Evolutionary conservation across 2,329 filamentous ascomycete species (phyloP).

Genomic region (Colletotrichum scovillei): DNA sequence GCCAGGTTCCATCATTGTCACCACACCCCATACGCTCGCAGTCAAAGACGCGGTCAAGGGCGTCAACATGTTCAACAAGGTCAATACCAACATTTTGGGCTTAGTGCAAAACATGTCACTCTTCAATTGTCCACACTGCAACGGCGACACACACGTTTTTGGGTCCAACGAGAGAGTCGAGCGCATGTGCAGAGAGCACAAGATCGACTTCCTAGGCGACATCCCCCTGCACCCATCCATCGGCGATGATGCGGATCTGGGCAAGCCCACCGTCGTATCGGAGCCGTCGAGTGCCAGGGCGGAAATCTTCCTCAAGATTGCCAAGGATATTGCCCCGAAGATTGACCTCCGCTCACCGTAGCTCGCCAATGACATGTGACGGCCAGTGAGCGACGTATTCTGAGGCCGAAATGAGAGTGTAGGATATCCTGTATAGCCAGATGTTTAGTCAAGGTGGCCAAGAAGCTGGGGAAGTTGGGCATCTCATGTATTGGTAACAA

Average conservation of each 20-base stretch:
- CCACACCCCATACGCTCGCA: slow-evolving; percentile 92
- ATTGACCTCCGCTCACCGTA: slow-evolving; percentile 44
- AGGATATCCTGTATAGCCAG: slow-evolving; percentile 33
- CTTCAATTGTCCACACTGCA: slow-evolving; percentile 84
- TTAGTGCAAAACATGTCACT: slow-evolving; percentile 94
- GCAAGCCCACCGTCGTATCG: slow-evolving; percentile 89
- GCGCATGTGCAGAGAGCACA: slow-evolving; percentile 76
- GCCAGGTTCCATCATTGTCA: slow-evolving; percentile 84
- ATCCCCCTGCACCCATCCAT: slow-evolving; percentile 89
- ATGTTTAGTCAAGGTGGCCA: slow-evolving; percentile 31
- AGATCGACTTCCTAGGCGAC: slow-evolving; percentile 85
- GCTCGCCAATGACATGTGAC: not conserved
- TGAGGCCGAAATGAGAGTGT: not conserved
- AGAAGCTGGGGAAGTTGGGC: slow-evolving; percentile 29
- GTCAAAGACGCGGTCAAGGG: slow-evolving; percentile 93
- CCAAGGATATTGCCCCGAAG: slow-evolving; percentile 62
- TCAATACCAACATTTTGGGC: slow-evolving; percentile 83
- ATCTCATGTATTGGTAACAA: slow-evolving; percentile 35
- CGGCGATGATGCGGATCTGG: slow-evolving; percentile 86
- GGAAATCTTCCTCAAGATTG: slow-evolving; percentile 77
- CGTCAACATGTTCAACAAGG: slow-evolving; percentile 91
- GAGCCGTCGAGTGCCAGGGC: slow-evolving; percentile 83
- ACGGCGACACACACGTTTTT: slow-evolving; percentile 80
- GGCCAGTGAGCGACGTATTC: not conserved
- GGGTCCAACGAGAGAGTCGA: slow-evolving; percentile 73